A percentile compares a stretch with the other conserved stretches of the same genome.
phyloP scores from a whole-genome alignment of 495 filamentous ascomycete genomes.

The Tuber magnatum region DNA sequence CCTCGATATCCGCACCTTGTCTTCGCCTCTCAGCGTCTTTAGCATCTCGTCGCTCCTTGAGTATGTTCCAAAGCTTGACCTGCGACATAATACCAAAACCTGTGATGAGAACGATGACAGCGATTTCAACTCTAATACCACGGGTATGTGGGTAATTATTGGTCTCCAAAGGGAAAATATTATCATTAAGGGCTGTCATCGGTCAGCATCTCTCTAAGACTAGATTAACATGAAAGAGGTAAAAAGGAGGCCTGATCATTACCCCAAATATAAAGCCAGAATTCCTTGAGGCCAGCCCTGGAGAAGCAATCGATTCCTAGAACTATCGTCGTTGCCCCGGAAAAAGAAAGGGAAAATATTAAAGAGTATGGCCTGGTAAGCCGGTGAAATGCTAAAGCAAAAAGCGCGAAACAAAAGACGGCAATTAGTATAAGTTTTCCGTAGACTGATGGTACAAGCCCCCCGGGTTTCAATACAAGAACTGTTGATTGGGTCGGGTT shows the following conservation, averaged over 20 bases:
- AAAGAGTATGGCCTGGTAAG: constrained; percentile 70
- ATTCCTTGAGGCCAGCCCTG: constrained; percentile 82
- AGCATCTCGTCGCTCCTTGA: constrained; percentile 62
- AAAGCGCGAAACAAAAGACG: constrained; percentile 58
- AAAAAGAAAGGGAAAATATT: constrained; percentile 68
- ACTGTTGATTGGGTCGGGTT: constrained; percentile 42
- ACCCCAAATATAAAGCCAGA: constrained; percentile 94
- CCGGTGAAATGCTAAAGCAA: constrained; percentile 68
- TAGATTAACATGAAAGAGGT: not conserved
- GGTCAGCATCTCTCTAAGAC: constrained; percentile 2
- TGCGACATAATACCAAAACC: constrained; percentile 74
- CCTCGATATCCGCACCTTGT: constrained; percentile 54
- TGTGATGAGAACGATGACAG: constrained; percentile 64
- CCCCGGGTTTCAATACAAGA: constrained; percentile 67
- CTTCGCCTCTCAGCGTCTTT: constrained; percentile 53
- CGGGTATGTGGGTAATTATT: constrained; percentile 78
- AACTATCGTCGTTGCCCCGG: constrained; percentile 68
- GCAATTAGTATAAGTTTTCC: constrained; percentile 70
- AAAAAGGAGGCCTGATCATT: constrained; percentile 36
- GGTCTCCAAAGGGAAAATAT: constrained; percentile 68
- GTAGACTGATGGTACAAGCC: constrained; percentile 55
- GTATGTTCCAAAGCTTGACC: constrained; percentile 78
- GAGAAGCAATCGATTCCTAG: constrained; percentile 90
- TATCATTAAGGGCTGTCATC: constrained; percentile 59
- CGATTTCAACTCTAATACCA: constrained; percentile 78